Base-by-base conservation (phyloP, 345 rosid species). In the Pistacia atlantica region DNA sequence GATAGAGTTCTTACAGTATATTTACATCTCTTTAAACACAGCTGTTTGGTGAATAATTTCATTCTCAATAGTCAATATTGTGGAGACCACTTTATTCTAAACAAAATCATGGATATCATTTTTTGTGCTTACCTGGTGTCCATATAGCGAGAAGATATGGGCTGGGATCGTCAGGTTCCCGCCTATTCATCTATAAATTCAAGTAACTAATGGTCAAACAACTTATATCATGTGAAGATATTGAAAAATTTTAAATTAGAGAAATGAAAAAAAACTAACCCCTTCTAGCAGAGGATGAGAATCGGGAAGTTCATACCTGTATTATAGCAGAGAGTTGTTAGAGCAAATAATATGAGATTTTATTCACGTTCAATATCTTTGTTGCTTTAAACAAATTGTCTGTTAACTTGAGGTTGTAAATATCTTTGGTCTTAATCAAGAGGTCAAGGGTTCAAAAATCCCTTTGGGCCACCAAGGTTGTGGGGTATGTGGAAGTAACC, bases 141-240 rank as follows among this genome's bases (percentile, higher is more conserved):
- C 99, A 95, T 81, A 93, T 89, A 42, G 97, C 98, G 59, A 95
- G 89, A 77, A 93, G 99, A 78, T 91, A 95, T 65, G 97, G 99
- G 78, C 96, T 90, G 71, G 93, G 98, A 63, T 95, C 99, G 87
- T 90, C 98, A 61, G 80, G 87, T 78, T 92, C 98, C 84, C 96
- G 83, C 79, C 65, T 88, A 62, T 90, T 92, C 92, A 95, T 87
- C 99, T 95, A 87, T 78, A 78, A 80, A 71, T 78, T 46, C 68
- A 61, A 61, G 64, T 73, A 52, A 49, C 37, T 22, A 16, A 65
- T 54, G 25, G 42, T 67, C 9, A 66, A 58, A 33, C 49, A 73
- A 22, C 16, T 38, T 42, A 46, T 38, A 16, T 14, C 22, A 16
- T 20, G 68, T 46, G 17, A 45, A 31, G 58, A n/a, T 18, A 37